These are phyloP conservation scores for Pseudogymnoascus sp. DNA, from an alignment of 2,329 filamentous ascomycete genomes.

Conservation along the genomic window DNA sequence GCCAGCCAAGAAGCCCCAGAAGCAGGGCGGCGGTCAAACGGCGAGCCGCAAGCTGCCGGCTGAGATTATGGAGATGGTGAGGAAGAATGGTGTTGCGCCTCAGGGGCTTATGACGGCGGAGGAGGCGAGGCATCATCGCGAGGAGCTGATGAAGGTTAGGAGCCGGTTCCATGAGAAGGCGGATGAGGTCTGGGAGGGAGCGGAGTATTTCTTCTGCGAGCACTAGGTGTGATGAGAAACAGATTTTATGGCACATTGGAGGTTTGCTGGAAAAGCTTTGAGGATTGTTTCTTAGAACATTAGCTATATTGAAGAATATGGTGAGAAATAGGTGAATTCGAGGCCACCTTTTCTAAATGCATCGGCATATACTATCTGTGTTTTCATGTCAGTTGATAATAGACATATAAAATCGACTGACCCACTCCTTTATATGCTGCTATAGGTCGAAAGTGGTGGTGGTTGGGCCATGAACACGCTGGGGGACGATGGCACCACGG, in stretches of 20 bases:
- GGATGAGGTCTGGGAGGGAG: neutral
- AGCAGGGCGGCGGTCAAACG: neutral
- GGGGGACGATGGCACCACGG: neutral
- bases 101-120: neutral
- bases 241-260: neutral
- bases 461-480: neutral
- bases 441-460: neutral
- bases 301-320: neutral
- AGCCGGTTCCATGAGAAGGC: neutral
- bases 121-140: neutral
- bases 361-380: neutral
- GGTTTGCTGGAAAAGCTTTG: neutral
- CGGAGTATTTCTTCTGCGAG: slow-evolving; percentile 5
- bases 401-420: neutral
- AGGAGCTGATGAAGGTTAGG: slow-evolving; percentile 5
- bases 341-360: neutral
- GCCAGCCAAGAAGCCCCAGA: slow-evolving; percentile 15
- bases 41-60: slow-evolving; percentile 9
- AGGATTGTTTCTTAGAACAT: neutral
- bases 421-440: neutral
- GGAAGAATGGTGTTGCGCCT: neutral
- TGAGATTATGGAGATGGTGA: slow-evolving; percentile 9
- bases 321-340: neutral
- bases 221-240: neutral
- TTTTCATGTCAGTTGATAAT: neutral